Evolutionary conservation across 2,329 filamentous ascomycete genomes (phyloP).

Genomic region (Epichloe typhina): DNA sequence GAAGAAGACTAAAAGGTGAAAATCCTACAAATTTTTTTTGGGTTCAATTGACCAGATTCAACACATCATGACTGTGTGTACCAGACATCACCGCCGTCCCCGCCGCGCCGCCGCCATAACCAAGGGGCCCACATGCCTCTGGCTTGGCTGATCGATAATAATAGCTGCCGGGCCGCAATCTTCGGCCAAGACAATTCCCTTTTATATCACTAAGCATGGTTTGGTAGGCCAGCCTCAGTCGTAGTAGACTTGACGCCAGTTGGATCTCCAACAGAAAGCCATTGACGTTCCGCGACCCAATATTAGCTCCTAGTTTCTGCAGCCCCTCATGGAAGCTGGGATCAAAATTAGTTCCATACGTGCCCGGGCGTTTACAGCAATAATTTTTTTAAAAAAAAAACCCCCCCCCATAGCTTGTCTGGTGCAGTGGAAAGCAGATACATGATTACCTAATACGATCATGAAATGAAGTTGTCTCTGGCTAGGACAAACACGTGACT

Average conservation of each 20-base stretch:
- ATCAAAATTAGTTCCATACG: background rate
- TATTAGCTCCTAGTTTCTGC: background rate
- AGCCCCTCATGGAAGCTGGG: background rate
- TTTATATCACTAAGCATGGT: background rate
- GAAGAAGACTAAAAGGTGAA: slow-evolving; percentile 44
- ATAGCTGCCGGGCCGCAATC: background rate
- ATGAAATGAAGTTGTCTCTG: background rate
- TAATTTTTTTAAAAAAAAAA: background rate
- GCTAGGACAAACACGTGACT: background rate
- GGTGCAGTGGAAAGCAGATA: background rate
- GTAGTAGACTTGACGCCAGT: background rate
- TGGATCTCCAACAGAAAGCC: background rate
- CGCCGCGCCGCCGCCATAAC: background rate
- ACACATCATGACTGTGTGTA: background rate
- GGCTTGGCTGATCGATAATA: background rate
- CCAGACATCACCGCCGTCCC: background rate
- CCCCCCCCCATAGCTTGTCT: background rate
- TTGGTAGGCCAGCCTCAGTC: background rate
- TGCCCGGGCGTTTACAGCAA: background rate
- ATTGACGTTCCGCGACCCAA: background rate
- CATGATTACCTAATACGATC: background rate
- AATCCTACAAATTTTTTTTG: background rate
- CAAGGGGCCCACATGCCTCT: background rate
- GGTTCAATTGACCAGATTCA: background rate
- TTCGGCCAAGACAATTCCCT: background rate